Evolutionary conservation across 2,329 filamentous ascomycete species (phyloP).

Genomic region (Penicillium griseofulvum): DNA sequence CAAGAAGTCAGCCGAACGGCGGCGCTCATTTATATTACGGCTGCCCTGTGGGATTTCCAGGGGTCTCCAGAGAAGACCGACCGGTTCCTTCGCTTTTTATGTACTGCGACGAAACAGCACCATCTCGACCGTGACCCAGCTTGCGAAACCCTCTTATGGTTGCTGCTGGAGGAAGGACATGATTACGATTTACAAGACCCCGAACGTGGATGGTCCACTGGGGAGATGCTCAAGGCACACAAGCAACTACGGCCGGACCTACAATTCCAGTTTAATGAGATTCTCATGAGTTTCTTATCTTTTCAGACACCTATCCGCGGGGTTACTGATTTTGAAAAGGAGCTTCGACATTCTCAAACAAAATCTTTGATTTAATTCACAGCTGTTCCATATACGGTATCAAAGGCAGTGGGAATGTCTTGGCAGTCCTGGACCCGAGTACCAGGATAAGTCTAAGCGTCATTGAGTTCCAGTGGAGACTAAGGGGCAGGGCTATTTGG

Average conservation of each 20-base stretch:
- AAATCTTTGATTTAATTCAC: no score
- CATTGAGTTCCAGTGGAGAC: constrained; percentile 13
- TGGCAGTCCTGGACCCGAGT: constrained; percentile 13
- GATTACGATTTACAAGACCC: constrained; percentile 37
- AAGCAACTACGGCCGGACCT: constrained; percentile 37
- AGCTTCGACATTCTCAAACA: constrained; percentile 18
- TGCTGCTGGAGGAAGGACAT: constrained; percentile 39
- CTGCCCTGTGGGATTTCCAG: constrained; percentile 36
- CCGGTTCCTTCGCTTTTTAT: constrained; percentile 34
- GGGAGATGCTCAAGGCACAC: constrained; percentile 36
- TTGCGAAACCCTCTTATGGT: constrained; percentile 41
- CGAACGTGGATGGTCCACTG: constrained; percentile 38
- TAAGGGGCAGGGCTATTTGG: neutral
- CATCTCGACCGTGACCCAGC: constrained; percentile 36
- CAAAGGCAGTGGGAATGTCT: constrained; percentile 1
- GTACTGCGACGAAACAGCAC: constrained; percentile 27
- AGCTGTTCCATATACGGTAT: no score
- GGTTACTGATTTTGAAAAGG: constrained; percentile 34
- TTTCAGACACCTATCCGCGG: constrained; percentile 32
- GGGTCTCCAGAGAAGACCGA: constrained; percentile 29
- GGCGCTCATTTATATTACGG: constrained; percentile 41
- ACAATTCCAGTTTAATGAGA: constrained; percentile 42
- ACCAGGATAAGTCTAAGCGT: constrained; percentile 21
- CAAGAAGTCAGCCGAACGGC: constrained; percentile 39
- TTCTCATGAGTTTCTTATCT: constrained; percentile 38